phyloP scores from a whole-genome alignment of 2,329 filamentous ascomycete species.

The Aspergillus persii region DNA sequence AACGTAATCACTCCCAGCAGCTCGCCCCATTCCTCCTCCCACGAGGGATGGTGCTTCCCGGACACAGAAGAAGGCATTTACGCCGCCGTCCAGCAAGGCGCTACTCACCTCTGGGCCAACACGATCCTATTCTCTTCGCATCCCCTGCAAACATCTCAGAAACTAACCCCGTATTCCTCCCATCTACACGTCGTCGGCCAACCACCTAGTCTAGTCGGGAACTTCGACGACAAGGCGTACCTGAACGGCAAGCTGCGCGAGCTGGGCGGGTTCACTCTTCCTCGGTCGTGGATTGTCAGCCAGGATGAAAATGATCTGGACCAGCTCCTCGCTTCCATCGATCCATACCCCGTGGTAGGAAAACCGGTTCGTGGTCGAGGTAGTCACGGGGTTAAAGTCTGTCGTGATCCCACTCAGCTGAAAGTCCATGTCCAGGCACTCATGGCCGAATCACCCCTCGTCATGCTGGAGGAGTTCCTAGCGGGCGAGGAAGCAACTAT shows the following conservation, averaged over 20 bases:
- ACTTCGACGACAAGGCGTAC: constrained; percentile 52
- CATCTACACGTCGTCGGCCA: constrained; percentile 46
- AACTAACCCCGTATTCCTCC: constrained; percentile 30
- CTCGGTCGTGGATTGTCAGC: constrained; percentile 35
- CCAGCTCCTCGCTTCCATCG: constrained; percentile 6
- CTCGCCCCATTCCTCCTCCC: constrained; percentile 28
- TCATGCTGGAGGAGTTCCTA: constrained; percentile 52
- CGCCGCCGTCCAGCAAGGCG: constrained; percentile 39
- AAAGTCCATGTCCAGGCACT: constrained; percentile 34
- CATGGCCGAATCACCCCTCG: constrained; percentile 34
- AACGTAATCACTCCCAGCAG: constrained; percentile 32
- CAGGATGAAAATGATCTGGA: constrained; percentile 14
- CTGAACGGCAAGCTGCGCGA: constrained; percentile 46
- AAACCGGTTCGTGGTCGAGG: constrained; percentile 52
- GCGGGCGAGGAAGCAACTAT: constrained; percentile 51
- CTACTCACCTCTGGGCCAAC: constrained; percentile 52
- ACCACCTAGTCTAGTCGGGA: constrained; percentile 47
- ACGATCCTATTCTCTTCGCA: constrained; percentile 51
- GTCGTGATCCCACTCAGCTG: constrained; percentile 32
- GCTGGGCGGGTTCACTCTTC: constrained; percentile 41
- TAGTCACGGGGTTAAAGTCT: constrained; percentile 52
- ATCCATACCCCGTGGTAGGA: constrained; percentile 43
- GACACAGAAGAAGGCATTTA: constrained; percentile 46
- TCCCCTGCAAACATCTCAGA: constrained; percentile 45
- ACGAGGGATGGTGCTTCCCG: constrained; percentile 44